Evolutionary conservation across 805 yeast genomes (phyloP).

Genomic region (Starmerella asiatica): DNA sequence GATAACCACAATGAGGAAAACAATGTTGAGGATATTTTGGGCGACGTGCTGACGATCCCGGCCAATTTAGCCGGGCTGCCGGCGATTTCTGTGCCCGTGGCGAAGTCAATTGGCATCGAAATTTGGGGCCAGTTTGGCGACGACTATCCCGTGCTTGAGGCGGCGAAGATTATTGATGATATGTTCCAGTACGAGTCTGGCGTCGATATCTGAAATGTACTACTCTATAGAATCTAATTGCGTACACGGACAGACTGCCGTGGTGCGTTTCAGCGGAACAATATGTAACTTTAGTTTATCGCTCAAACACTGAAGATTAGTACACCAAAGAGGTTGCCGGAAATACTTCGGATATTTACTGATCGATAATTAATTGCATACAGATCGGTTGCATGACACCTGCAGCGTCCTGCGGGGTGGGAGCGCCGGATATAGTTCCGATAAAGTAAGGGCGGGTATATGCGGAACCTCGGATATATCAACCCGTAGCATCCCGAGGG

Average conservation of each 20-base stretch:
- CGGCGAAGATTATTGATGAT: constrained; percentile 23
- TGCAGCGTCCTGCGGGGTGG: no score
- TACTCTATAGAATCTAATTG: neutral
- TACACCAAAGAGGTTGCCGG: no score
- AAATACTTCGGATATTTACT: no score
- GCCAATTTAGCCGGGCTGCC: constrained; percentile 89
- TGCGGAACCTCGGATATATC: no score
- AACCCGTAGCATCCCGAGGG: no score
- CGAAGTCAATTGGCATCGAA: constrained; percentile 41
- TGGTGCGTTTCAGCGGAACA: no score
- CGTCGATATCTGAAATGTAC: constrained; percentile 4
- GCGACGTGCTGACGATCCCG: constrained; percentile 81
- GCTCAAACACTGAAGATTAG: no score
- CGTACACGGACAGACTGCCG: neutral
- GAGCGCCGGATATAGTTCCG: no score
- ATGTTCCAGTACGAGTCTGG: constrained; percentile 8
- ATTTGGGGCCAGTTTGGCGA: constrained; percentile 76
- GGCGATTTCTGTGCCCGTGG: constrained; percentile 60
- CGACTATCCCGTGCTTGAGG: constrained; percentile 47
- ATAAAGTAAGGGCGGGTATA: no score
- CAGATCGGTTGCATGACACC: no score
- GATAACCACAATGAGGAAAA: constrained; percentile 32
- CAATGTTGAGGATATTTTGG: constrained; percentile 51
- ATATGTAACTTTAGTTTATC: no score
- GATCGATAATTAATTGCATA: no score